Base-by-base conservation (phyloP, 495 filamentous ascomycete species). In the Polyplosphaeria fusca region DNA sequence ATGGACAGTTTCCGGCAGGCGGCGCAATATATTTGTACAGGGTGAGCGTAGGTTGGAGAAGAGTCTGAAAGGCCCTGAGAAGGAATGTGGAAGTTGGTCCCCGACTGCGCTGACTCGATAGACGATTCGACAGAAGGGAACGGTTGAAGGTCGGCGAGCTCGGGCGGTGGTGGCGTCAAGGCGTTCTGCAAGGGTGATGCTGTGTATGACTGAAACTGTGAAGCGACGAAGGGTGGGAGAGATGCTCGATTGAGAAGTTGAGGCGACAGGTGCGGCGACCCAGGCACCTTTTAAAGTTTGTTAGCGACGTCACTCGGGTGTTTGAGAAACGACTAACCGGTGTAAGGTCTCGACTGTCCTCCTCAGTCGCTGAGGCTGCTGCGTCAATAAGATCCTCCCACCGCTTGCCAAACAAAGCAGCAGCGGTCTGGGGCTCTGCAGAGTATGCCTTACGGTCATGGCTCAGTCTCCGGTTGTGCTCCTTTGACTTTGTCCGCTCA, bases 381-480 rank as follows among this genome's bases (percentile, higher is more conserved):
- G 91, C 91, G 71, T 95, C 91, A 52, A 96, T 91, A 57, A 96
- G 72, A 70, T 96, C 91, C 71, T 95, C 89, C 91, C 91, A 96
- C 65, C 91, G 79, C 75, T 91, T 92, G 37, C 89, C 88, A 70
- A 85, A 88, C 40, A 85, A 81, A 58, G 80, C 82, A 7, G 81
- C 81, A 26, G 65, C 82, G 26, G 65, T 62, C 26, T 83, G 78
- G 14, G 91, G 89, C 69, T 95, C 91, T 22, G 88, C 87, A 2
- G 89, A 94, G 56, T 84, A 80, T 20, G 88, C 87, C 70, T 94
- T 95, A 45, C 89, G 79, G 54, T 83, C 79, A 28, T 86, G 80
- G 62, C 86, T 90, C 9, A 84, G 80, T 58, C 86, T 77, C 55
- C 88, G 74, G 11, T 55, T 67, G 30, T 78, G 76, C 47, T 86